A percentile compares a stretch with the other conserved stretches of the same genome.
phyloP scores from a whole-genome alignment of 441 rosid genomes.

The Theobroma grandiflorum region DNA sequence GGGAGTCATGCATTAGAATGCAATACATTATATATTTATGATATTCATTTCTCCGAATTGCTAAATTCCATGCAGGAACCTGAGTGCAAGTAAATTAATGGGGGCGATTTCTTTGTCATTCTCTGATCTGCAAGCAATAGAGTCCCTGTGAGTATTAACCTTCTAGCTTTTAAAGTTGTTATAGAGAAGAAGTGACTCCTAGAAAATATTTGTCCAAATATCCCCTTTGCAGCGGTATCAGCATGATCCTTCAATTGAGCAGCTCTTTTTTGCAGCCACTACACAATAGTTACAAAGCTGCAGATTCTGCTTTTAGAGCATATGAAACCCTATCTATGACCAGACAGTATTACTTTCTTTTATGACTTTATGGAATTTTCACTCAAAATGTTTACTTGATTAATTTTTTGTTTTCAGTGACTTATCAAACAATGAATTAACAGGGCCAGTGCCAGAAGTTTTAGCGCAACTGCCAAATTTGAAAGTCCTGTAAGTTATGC shows the following conservation, averaged over 20 bases:
- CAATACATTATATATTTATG: not conserved
- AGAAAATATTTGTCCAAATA: not conserved
- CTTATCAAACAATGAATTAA: slow-evolving; percentile 15
- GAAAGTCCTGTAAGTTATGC: slow-evolving; percentile 6
- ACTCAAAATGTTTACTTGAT: not conserved
- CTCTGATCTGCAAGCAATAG: not conserved
- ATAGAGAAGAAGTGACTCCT: not conserved
- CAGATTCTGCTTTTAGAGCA: no score
- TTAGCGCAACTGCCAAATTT: slow-evolving; percentile 2
- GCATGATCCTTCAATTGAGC: not conserved
- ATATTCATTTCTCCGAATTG: not conserved
- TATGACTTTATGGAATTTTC: not conserved
- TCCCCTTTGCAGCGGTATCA: no score
- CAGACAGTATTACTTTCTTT: not conserved
- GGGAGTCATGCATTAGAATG: not conserved
- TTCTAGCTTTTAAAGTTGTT: not conserved
- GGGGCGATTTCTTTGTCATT: slow-evolving; percentile 17
- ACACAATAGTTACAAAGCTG: not conserved
- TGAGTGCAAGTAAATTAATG: slow-evolving; percentile 8
- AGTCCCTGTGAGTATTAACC: slow-evolving; percentile 14
- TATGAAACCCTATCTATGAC: not conserved
- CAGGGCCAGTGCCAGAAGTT: not conserved
- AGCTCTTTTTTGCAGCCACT: not conserved
- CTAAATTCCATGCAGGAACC: slow-evolving; percentile 15
- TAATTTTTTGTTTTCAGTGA: not conserved